These are phyloP conservation scores for Thelephora aurantiotincta DNA, from an alignment of 768 basidiomycete genomes.

Conservation along the genomic window DNA sequence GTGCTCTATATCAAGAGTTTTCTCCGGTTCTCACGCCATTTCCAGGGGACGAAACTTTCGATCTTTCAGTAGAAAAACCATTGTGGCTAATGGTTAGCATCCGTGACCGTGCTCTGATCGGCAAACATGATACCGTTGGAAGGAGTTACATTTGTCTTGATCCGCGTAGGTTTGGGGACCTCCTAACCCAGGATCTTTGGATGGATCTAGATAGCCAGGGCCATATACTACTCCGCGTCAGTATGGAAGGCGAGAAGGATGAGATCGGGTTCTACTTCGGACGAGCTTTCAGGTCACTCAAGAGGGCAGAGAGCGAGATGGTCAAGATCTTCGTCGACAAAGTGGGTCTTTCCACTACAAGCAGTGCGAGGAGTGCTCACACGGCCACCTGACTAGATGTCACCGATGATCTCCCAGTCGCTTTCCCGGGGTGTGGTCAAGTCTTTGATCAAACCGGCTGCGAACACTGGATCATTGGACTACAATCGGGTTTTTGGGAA, in stretches of 20 bases:
- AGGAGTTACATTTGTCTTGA: slow-evolving; percentile 88
- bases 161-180: slow-evolving; percentile 77
- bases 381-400: slow-evolving; percentile 46
- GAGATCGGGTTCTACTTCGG: slow-evolving; percentile 98
- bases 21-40: slow-evolving; percentile 7
- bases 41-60: slow-evolving; percentile 93
- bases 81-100: slow-evolving; percentile 96
- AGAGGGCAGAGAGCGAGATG: slow-evolving; percentile 92
- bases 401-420: slow-evolving; percentile 81
- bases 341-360: slow-evolving; percentile 27
- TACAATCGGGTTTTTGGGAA: slow-evolving; percentile 85
- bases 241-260: slow-evolving; percentile 98
- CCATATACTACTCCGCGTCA: slow-evolving; percentile 73
- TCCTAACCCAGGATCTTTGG: slow-evolving; percentile 84
- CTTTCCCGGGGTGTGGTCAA: slow-evolving; percentile 67
- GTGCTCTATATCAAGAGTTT: slow-evolving; percentile 15
- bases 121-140: slow-evolving; percentile 88
- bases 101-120: slow-evolving; percentile 77
- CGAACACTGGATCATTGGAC: slow-evolving; percentile 40
- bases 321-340: slow-evolving; percentile 94
- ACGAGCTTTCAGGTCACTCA: slow-evolving; percentile 83
- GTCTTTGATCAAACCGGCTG: slow-evolving; percentile 48
- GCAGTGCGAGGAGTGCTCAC: not conserved
- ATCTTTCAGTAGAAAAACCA: slow-evolving; percentile 85
- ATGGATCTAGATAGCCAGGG: slow-evolving; percentile 81